These are phyloP conservation scores for Xylariaceae sp. DNA, from an alignment of 2,329 filamentous ascomycete genomes.

Conservation along the genomic window DNA sequence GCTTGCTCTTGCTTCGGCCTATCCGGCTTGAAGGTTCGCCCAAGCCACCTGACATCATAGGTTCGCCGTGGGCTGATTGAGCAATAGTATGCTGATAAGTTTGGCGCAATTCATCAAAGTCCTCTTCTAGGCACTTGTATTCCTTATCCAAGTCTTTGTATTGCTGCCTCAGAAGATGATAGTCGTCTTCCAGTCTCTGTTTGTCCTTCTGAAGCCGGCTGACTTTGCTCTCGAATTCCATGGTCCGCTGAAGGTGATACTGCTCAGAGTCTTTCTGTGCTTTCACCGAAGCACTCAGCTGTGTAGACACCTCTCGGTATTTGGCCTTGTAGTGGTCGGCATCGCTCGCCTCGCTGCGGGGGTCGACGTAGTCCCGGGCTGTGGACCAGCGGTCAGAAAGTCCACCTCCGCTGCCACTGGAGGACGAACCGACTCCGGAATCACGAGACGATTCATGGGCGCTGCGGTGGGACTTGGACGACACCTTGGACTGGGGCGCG, in stretches of 20 bases:
- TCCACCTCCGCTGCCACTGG: conserved; percentile 21
- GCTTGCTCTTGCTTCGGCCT: conserved; percentile 9
- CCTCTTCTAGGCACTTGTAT: conserved; percentile 4
- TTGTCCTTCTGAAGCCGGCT: conserved; percentile 7
- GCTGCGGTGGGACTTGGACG: conserved; percentile 10
- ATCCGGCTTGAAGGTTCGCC: conserved; percentile 10
- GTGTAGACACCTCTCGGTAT: conserved; percentile 6
- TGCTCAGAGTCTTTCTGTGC: conserved; percentile 8
- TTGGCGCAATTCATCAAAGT: too few relatives aligned
- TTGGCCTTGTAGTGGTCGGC: conserved; percentile 11
- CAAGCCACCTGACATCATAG: conserved; percentile 10
- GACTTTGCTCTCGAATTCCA: neutral
- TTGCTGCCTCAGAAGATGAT: conserved; percentile 2
- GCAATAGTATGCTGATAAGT: neutral
- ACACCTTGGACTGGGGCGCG: conserved; percentile 9
- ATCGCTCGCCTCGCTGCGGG: conserved; percentile 10
- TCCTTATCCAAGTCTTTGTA: neutral
- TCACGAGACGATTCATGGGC: conserved; percentile 14
- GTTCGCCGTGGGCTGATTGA: neutral
- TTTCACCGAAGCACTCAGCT: conserved; percentile 10
- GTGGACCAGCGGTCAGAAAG: conserved; percentile 22
- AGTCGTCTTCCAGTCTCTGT: conserved; percentile 3
- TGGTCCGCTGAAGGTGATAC: neutral
- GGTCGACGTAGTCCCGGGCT: conserved; percentile 13
- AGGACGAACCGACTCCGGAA: conserved; percentile 23